Base-by-base conservation (phyloP, 2,329 filamentous ascomycete genomes). In the Celoporthe dispersa region DNA sequence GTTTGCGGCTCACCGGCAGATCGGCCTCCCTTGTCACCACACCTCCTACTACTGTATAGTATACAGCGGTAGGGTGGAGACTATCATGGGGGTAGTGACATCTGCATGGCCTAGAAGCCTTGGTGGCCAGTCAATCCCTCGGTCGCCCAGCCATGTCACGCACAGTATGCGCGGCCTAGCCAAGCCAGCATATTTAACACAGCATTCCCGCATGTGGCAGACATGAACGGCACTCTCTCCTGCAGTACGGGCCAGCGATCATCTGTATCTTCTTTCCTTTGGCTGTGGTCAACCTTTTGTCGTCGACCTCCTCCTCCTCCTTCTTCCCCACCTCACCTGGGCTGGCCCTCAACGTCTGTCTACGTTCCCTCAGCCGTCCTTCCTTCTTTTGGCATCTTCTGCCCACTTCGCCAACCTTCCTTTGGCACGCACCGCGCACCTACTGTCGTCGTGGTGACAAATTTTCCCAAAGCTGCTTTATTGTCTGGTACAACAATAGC, bases 371-470 rank as follows among this genome's bases (percentile, higher is more conserved):
- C 60, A 72, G 72, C 74, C 74, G 76, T 79, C 79, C 68, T 73
- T 80, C 78, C 73, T 80, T 31, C 67, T 57, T 65, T 62, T n/a
- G 44, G 44, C 44, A 48, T 48, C 44, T 74, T 69, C 51, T 72
- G 67, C 67, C 64, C 28, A 68, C 71, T 60, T 66, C 53, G 31
- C 51, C 64, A 57, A 28, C 64, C 64, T 44, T 66, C 64, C 64
- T 74, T 73, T 69, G 67, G 31, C 66, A 59, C 67, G 37, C 55
- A 57, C 64, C 22, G 7, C 41, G 2, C n/a, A 53, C 53, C 69
- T 71, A 71, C 74, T 73, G 71, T 71, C 65, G 72, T 71, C 66
- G 69, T 64, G 69, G 48, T 64, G 57, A 64, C 68, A 68, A 67
- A 53, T 55, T 59, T 22, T 16, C 16, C n/a, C 3, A 48, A 25